A percentile compares a stretch with the other conserved stretches of the same genome.
Evolutionary conservation across 225 moss, liverwort and hornwort genomes (phyloP).

Genomic region (Lunularia cruciata): DNA sequence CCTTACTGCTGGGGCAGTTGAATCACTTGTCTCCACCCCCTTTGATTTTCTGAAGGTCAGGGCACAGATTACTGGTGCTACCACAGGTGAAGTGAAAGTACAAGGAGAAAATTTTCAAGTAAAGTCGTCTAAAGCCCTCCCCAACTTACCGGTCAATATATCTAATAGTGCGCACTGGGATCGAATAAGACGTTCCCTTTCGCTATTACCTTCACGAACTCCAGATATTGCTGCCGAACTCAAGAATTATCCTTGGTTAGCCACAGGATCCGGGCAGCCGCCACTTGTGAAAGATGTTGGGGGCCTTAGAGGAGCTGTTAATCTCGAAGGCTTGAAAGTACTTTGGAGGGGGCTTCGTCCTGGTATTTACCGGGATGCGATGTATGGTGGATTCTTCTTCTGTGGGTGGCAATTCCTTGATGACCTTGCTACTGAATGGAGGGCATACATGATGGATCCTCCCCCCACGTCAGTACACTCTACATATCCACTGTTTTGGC

Average conservation of each 20-base stretch:
- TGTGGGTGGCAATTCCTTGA: constrained; percentile 80
- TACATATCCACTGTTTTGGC: not conserved
- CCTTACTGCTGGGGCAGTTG: constrained; percentile 62
- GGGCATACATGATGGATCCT: constrained; percentile 65
- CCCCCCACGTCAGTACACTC: constrained; percentile 59
- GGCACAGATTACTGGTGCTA: constrained; percentile 66
- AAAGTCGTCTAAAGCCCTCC: constrained; percentile 3
- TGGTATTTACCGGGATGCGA: constrained; percentile 74
- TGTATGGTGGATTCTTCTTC: constrained; percentile 80
- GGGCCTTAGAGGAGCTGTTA: constrained; percentile 54
- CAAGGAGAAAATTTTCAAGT: constrained; percentile 21
- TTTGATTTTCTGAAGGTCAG: constrained; percentile 81
- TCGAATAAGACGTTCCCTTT: constrained; percentile 52
- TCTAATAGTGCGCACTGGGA: constrained; percentile 52
- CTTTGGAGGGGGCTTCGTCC: constrained; percentile 87
- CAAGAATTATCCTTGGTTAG: constrained; percentile 63
- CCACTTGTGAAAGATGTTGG: constrained; percentile 69
- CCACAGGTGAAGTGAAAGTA: constrained; percentile 28
- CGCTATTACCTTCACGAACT: constrained; percentile 47
- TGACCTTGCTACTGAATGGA: constrained; percentile 73
- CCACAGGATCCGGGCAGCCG: constrained; percentile 81
- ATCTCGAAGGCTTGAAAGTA: constrained; percentile 61
- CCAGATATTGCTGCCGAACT: constrained; percentile 47
- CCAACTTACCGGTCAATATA: constrained; percentile 34
- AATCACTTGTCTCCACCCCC: constrained; percentile 75